Evolutionary conservation across 345 rosid genomes (phyloP), one percentile per base, ranked within the genome.

Genomic region (Salix purpurea): DNA sequence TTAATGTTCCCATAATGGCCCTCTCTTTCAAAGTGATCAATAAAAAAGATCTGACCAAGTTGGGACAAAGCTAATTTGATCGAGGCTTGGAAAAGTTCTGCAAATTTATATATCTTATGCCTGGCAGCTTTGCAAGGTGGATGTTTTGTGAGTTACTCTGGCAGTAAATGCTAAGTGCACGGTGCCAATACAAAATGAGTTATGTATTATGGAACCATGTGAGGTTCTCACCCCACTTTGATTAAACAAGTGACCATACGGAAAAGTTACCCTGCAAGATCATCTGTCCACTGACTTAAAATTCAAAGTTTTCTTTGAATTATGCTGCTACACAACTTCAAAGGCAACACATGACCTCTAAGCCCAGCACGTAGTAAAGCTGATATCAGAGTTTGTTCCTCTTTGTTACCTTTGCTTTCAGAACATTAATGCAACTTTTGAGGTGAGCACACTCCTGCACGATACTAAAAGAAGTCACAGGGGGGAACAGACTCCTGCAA

Each of bases 121-220:
- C 18, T 5, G 6, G 64, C 64, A 58, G 64, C 64, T 58, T 58
- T 58, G 64, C 28, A 23, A 10, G 24, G 14, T 58, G 23, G 14
- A 58, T 54, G 24, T 54, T 54, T 10, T 54, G 60, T 7, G 12
- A 54, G 21, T 2, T 54, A 21, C 24, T 54, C 21, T 54, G 60
- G n/a, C 24, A 54, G 9, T 7, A n/a, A 21, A 12, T 0, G 60
- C 60, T n/a, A 21, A 1, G n/a, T 21, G 16, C 58, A 16, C 2
- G n/a, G 48, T 44, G 70, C 46, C 60, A 65, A 19, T 32, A 48
- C 23, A 10, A 21, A 74, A 52, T 39, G 16, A 37, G 0, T 32
- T 32, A 32, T 32, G 34, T 32, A 32, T 32, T 79, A 78, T 77
- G 81, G 69, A 66, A 42, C 76, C 81, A 81, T 78, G 76, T 78